Evolutionary conservation across 148 eudicot genomes (phyloP).

Genomic region (Camellia japonica): DNA sequence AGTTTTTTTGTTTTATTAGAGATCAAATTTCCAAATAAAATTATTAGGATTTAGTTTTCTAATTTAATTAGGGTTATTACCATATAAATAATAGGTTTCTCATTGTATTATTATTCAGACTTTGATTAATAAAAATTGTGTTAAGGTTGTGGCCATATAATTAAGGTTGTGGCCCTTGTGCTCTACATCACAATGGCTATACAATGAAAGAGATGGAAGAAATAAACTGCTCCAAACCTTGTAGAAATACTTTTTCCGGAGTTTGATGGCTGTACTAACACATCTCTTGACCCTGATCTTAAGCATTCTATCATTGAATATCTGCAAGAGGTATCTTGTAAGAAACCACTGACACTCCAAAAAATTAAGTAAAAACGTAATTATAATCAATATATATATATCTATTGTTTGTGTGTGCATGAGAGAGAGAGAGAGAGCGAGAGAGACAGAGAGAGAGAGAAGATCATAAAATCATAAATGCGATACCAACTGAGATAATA

Average conservation of each 20-base stretch:
- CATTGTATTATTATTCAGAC: too few species aligned
- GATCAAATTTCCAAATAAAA: too few species aligned
- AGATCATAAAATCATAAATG: background rate
- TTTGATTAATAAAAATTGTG: too few species aligned
- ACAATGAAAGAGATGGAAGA: constrained; percentile 1
- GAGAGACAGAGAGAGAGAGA: too few species aligned
- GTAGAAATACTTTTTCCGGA: constrained; percentile 84
- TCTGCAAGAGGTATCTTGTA: constrained; percentile 44
- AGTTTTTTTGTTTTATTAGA: too few species aligned
- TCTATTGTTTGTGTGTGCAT: background rate
- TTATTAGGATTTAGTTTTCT: too few species aligned
- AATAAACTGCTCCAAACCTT: constrained; percentile 50
- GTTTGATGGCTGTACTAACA: constrained; percentile 81
- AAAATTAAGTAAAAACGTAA: background rate
- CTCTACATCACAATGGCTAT: background rate
- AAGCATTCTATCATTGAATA: constrained; percentile 86
- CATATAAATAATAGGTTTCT: too few species aligned
- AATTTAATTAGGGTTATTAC: too few species aligned
- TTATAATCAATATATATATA: too few species aligned
- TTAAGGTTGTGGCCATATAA: too few species aligned
- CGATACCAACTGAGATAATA: background rate
- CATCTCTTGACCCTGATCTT: constrained; percentile 91
- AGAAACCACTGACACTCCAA: background rate
- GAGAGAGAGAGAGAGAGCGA: background rate
- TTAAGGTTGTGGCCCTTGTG: too few species aligned